Base-by-base conservation (phyloP, 2,329 filamentous ascomycete species). In the Cryphonectria parasitica region DNA sequence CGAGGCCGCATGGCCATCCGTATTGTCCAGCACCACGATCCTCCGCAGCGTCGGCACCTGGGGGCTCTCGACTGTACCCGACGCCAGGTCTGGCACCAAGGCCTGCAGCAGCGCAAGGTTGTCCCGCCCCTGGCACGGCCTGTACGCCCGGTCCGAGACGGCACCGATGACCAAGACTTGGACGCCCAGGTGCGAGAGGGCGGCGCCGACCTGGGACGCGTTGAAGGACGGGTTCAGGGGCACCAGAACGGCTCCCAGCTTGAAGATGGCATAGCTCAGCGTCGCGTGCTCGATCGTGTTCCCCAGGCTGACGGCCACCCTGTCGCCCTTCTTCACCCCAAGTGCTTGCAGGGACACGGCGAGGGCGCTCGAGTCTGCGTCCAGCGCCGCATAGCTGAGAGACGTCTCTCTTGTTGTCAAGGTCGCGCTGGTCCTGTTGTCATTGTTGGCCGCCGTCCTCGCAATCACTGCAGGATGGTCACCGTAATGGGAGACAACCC, bases 141-240 rank as follows among this genome's bases (percentile, higher is more conserved):
- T 87, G 73, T 90, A 91, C 1, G 95, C 89, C 8, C 97, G 83
- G 74, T 97, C 95, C 4, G 94, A 96, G 74, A 98, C 94, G 5
- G 92, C 89, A n/a, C 92, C 92, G 66, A 97, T 92, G 72, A 99
- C 86, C 64, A 98, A 85, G 74, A 96, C 87, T 64, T 89, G 86
- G 17, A 90, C 90, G 10, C 84, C 85, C 0, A 99, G 87, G 76
- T 97, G 95, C 11, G 86, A 86, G 39, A 98, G 84, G 0, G 95
- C 95, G 2, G 93, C 88, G 6, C 89, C 84, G 11, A 98, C 89
- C 82, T 98, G 96, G 6, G 83, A 80, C 3, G 89, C 85, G 75
- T 94, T 97, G 84, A 98, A 98, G 1, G 89, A 91, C 28, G 95
- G 95, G 79, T 99, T 98, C 34, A 98, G 82, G 0, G 95, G 96